A percentile compares a stretch with the other conserved stretches of the same genome.
These are phyloP conservation scores for Millerago galiae DNA, from an alignment of 805 yeast genomes.

Conservation along the genomic window DNA sequence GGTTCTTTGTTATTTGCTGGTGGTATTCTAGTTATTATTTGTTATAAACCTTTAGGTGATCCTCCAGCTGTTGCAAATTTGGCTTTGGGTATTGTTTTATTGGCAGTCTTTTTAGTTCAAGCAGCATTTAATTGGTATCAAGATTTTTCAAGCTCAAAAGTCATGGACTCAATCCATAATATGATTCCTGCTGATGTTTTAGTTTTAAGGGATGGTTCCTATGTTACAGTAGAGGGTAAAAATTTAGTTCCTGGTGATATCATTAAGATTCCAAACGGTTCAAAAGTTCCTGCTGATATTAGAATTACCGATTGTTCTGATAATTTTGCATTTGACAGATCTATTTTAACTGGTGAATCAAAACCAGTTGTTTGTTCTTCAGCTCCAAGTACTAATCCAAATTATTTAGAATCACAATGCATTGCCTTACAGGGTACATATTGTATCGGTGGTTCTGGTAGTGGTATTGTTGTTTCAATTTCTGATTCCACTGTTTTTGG, in stretches of 20 bases:
- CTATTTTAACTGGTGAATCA: conserved; percentile 46
- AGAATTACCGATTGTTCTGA: conserved; percentile 31
- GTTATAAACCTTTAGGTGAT: conserved; percentile 43
- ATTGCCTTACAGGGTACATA: conserved; percentile 43
- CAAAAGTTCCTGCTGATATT: conserved; percentile 42
- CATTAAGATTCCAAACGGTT: conserved; percentile 31
- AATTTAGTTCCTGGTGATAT: conserved; percentile 41
- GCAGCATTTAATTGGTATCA: conserved; percentile 40
- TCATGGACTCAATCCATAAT: conserved; percentile 40
- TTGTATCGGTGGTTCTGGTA: conserved; percentile 37
- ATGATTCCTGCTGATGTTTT: conserved; percentile 35
- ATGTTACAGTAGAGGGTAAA: conserved; percentile 25
- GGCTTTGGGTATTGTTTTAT: conserved; percentile 35
- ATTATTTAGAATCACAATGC: conserved; percentile 36
- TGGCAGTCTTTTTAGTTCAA: conserved; percentile 35
- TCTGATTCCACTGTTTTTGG: conserved; percentile 43
- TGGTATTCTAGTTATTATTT: conserved; percentile 35
- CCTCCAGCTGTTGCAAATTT: conserved; percentile 41
- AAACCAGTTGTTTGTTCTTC: conserved; percentile 31
- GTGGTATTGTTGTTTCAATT: conserved; percentile 37
- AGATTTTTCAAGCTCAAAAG: conserved; percentile 40
- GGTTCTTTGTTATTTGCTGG: conserved; percentile 36
- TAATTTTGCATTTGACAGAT: conserved; percentile 36
- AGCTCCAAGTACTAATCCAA: conserved; percentile 27
- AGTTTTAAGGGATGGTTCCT: conserved; percentile 32